Percentiles rank a stretch among this genome's conserved stretches.
phyloP scores from a whole-genome alignment of 2,329 filamentous ascomycete species.

The Colletotrichum musicola region DNA sequence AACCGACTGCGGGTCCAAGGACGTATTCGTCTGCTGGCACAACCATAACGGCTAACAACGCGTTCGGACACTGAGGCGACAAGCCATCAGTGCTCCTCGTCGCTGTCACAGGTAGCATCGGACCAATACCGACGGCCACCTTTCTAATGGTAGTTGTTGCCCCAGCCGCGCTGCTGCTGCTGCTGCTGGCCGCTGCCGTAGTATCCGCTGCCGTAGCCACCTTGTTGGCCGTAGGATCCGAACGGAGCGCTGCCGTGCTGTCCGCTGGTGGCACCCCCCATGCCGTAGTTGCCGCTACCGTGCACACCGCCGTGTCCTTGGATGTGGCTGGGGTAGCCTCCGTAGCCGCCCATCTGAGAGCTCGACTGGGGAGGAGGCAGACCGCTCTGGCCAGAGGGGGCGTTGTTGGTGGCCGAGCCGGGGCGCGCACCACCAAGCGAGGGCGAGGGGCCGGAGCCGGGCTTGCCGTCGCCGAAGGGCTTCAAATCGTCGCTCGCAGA shows the following conservation, averaged over 20 bases:
- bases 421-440: conserved; percentile 68
- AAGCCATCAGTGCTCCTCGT: not conserved
- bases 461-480: conserved; percentile 69
- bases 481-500: conserved; percentile 67
- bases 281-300: conserved; percentile 67
- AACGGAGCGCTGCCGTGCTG: conserved; percentile 68
- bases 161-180: conserved; percentile 67
- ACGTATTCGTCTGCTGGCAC: conserved; percentile 40
- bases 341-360: conserved; percentile 68
- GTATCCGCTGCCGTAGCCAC: conserved; percentile 62
- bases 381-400: conserved; percentile 62
- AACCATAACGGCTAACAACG: conserved; percentile 21
- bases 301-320: conserved; percentile 66
- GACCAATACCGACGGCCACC: conserved; percentile 46
- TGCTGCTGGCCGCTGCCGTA: conserved; percentile 56
- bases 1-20: conserved; percentile 35
- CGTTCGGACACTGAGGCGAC: conserved; percentile 19
- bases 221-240: conserved; percentile 62
- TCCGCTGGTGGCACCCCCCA: conserved; percentile 63
- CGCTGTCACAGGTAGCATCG: conserved; percentile 5
- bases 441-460: conserved; percentile 66
- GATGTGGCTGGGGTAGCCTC: conserved; percentile 67
- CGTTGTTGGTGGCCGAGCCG: conserved; percentile 69
- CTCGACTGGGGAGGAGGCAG: conserved; percentile 68
- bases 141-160: conserved; percentile 69